Evolutionary conservation across 345 rosid genomes (phyloP), one percentile per base, ranked within the genome.

Genomic region (Stellera chamaejasme): DNA sequence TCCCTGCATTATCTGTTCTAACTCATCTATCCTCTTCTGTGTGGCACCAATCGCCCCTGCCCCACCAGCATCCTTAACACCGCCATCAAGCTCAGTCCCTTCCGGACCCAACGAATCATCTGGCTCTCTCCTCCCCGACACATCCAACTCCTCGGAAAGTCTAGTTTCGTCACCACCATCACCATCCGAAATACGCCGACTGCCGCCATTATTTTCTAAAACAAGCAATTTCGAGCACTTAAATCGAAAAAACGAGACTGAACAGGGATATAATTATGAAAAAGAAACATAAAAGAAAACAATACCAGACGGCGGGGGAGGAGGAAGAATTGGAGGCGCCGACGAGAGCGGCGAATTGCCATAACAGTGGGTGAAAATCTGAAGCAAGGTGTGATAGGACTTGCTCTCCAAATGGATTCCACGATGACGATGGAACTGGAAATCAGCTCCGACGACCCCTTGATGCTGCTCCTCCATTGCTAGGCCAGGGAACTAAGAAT

Each of bases 301-400:
- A 15, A 4, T 64, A 79, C 83, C 78, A 43, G 66, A 56, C 8
- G 27, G 46, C 5, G 64, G 69, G 44, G 62, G 65, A 43, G 45
- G 78, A 50, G 73, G 62, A 58, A 65, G 56, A 44, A 27, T 51
- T 28, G 61, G 79, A 28, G 86, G 60, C 48, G 74, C 65, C 50
- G 69, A 56, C 25, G 80, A 72, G 13, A 77, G 59, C 10, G 46
- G 71, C 45, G 81, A 72, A 14, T 77, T 67, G 7, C 64, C 72
- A 56, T 70, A 63, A 78, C 80, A 76, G 46, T 72, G 62, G 2
- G 87, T 73, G 59, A 80, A 19, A 28, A 85, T 65, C 45, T 67
- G 73, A 59, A 82, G 56, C 9, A 82, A 58, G 59, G 68, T 73
- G 43, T 66, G 77, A 58, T 72, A 68, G 51, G 79, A 75, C 54